A percentile compares a stretch with the other conserved stretches of the same genome.
Evolutionary conservation across 805 yeast genomes (phyloP).

Genomic region (Sugiyamaella mastotermitis): DNA sequence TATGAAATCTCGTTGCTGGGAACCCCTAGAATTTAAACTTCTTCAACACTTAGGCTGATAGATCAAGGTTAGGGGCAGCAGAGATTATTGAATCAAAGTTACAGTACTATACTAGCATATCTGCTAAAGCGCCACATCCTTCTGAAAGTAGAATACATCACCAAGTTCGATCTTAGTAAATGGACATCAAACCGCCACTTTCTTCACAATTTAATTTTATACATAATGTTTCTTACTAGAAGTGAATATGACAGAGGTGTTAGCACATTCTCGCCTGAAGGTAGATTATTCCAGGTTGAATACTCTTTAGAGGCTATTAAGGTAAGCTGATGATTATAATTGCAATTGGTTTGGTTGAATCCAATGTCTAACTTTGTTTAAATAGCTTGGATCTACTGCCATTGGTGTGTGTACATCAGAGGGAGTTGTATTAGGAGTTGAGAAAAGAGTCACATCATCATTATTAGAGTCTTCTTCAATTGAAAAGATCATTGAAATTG

Average conservation of each 20-base stretch:
- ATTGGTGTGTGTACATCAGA: constrained; percentile 93
- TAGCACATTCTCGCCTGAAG: constrained; percentile 97
- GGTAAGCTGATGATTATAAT: no score
- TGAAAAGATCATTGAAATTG: constrained; percentile 94
- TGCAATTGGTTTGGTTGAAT: not conserved
- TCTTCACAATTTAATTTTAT: no score
- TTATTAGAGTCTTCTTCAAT: constrained; percentile 87
- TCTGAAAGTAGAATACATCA: no score
- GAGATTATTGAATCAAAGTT: no score
- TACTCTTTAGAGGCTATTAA: constrained; percentile 97
- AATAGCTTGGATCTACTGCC: constrained; percentile 84
- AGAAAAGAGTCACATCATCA: constrained; percentile 91
- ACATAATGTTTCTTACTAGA: constrained; percentile 95
- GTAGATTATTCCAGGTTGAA: constrained; percentile 96
- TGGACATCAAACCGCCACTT: no score
- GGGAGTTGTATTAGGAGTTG: constrained; percentile 95
- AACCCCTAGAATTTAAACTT: no score
- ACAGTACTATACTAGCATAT: no score
- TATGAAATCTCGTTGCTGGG: no score
- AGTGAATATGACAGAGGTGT: constrained; percentile 99
- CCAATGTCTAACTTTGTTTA: not conserved
- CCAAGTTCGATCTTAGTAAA: no score
- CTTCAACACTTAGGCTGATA: no score
- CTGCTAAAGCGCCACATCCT: no score
- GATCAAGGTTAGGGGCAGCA: no score